These are phyloP conservation scores for Pseudozyma flocculosa DNA, from an alignment of 1,284 basidiomycete genomes.

Conservation along the genomic window DNA sequence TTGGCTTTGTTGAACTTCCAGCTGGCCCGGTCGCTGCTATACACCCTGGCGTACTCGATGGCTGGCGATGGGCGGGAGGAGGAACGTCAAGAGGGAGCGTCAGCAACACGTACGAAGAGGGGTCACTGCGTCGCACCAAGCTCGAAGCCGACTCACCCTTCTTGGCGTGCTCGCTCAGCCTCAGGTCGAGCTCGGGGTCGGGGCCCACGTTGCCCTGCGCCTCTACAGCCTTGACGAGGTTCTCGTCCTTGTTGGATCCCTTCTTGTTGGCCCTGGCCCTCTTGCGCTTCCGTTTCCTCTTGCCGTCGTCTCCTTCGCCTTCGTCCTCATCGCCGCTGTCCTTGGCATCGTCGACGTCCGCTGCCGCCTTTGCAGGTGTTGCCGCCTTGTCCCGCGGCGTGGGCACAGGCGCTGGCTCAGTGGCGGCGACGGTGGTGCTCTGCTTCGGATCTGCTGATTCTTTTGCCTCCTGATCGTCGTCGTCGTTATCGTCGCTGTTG, in stretches of 20 bases:
- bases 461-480: constrained; percentile 11
- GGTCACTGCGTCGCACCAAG: too few relatives aligned
- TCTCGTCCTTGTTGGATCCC: constrained; percentile 1
- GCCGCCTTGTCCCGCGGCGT: not conserved
- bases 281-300: constrained; percentile 36
- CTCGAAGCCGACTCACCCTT: constrained; percentile 9
- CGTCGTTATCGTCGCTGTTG: constrained; percentile 16
- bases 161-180: constrained; percentile 33
- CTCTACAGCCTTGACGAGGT: constrained; percentile 1
- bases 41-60: constrained; percentile 30
- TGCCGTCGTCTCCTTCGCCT: constrained; percentile 10
- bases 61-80: too few relatives aligned
- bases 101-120: too few relatives aligned
- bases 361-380: not conserved
- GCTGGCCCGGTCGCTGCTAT: constrained; percentile 17
- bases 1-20: constrained; percentile 45
- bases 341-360: constrained; percentile 1
- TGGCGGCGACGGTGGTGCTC: too few relatives aligned
- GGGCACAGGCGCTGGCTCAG: too few relatives aligned
- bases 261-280: constrained; percentile 12
- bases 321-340: constrained; percentile 4
- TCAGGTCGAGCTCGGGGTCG: constrained; percentile 21
- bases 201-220: constrained; percentile 17
- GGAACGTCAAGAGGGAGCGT: too few relatives aligned
- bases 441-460: constrained; percentile 5